A percentile compares a stretch with the other conserved stretches of the same genome.
phyloP scores from a whole-genome alignment of 495 filamentous ascomycete genomes.

The Acidomyces sp. region DNA sequence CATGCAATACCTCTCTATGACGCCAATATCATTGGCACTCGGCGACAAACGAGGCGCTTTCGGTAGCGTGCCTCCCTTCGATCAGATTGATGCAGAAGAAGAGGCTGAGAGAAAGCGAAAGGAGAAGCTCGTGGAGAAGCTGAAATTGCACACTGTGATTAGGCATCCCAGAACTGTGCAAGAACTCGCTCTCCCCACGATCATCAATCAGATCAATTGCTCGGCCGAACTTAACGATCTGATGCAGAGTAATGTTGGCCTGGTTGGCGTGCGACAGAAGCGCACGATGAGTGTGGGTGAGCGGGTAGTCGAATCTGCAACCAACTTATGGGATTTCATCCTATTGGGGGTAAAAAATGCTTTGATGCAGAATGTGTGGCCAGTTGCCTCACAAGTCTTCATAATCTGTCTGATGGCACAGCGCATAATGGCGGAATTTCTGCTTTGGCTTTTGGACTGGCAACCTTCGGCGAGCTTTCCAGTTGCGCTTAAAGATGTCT shows the following conservation, averaged over 20 bases:
- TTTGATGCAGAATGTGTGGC: conserved; percentile 63
- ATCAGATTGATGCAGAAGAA: conserved; percentile 47
- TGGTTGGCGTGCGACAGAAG: conserved; percentile 67
- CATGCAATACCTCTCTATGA: conserved; percentile 94
- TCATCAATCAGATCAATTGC: conserved; percentile 94
- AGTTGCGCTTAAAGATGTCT: conserved; percentile 85
- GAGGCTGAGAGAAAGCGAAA: conserved; percentile 48
- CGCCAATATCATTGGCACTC: conserved; percentile 76
- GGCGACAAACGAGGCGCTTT: conserved; percentile 50
- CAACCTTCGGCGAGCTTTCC: conserved; percentile 61
- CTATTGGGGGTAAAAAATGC: conserved; percentile 56
- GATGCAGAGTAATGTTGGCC: conserved; percentile 72
- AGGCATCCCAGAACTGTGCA: conserved; percentile 65
- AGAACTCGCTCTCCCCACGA: conserved; percentile 63
- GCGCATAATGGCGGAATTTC: conserved; percentile 63
- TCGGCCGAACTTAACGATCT: conserved; percentile 75
- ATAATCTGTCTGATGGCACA: conserved; percentile 68
- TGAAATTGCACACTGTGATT: conserved; percentile 74
- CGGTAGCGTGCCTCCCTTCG: conserved; percentile 26
- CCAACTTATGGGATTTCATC: conserved; percentile 63
- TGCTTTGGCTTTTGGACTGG: conserved; percentile 78
- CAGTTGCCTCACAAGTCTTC: conserved; percentile 58
- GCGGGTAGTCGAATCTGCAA: conserved; percentile 85
- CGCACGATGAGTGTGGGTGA: conserved; percentile 86
- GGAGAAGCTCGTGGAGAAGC: conserved; percentile 64